Evolutionary conservation across 768 basidiomycete genomes (phyloP), one percentile per base, ranked within the genome.

Genomic region (Boletus fagicola): DNA sequence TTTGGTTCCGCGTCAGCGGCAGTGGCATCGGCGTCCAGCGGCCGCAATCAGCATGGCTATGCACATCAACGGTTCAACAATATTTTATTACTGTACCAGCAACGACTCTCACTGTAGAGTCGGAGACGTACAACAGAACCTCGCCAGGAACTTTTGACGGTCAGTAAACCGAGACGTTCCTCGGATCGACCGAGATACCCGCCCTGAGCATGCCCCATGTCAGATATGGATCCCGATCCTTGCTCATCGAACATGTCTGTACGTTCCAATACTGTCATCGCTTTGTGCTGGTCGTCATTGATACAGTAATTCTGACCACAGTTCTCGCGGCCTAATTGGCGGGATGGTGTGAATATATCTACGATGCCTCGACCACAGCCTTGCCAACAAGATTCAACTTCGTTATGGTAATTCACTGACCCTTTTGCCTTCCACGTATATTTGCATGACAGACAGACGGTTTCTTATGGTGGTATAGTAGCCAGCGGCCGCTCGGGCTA

Each of bases 31-130:
- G 54, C 10, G 48, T 53, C 44, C 15, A 28, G 46, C 18, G 38
- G n/a, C 62, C 62, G 62, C 26, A n/a, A 47, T 31, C 48, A 49
- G 20, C 18, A 53, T 20, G 51, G 59, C 59, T 45, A 51, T 57
- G 62, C 56, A n/a, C 35, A 16, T 45, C 28, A 28, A 28, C 28
- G 15, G 18, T 7, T 38, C 16, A 1, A n/a, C 38, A n/a, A 40
- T 9, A 15, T 35, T 35, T 40, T 40, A 40, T n/a, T 40, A 16
- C 26, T 26, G n/a, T 4, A 30, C 18, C 38, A 40, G n/a, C 39
- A n/a, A 33, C 38, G 20, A 24, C 12, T 8, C 30, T 30, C 9
- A 30, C n/a, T n/a, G 30, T 8, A 30, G 30, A 30, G 3, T 33
- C 11, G 5, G 1, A 33, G n/a, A 20, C 8, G 53, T 40, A 20